Evolutionary conservation across 1,284 basidiomycete genomes (phyloP), one percentile per base, ranked within the genome.

Genomic region (Marasmius oreades): DNA sequence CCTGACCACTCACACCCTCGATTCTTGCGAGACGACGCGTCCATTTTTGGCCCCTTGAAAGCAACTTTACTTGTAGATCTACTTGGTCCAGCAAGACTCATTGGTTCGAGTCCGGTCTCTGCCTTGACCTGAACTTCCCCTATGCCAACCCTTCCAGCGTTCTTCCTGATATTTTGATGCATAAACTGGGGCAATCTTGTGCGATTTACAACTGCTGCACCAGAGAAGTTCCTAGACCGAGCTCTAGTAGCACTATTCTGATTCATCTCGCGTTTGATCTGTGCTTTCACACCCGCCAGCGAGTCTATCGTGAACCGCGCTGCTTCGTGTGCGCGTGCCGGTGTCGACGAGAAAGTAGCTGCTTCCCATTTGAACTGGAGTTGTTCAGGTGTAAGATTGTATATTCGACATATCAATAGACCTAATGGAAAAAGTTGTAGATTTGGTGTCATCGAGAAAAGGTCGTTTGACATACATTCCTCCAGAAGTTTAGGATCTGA

Each of bases 361-460:
- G 79, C 85, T 67, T 93, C 86, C 79, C 87, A 86, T 67, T 89
- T 90, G 69, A 75, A 92, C 55, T 74, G 78, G n/a, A 93, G 76
- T 47, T 77, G 68, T 22, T 84, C 75, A 24, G 84, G 77, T 23
- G 73, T 64, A 34, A 87, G 55, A 57, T 81, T 80, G 72, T 85
- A 89, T 60, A 81, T 80, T 62, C 80, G 73, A 67, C 90, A 92
- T 56, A 92, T 74, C 20, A 76, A 74, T 23, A 80, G 72, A 62
- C 88, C 89, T 92, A 60, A 28, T 18, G 28, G 18, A 33, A 34
- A 52, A 22, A 54, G 26, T 57, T 31, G 16, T 45, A 48, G 24
- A 48, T 37, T 2, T 34, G 37, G 28, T 14, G 31, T 26, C n/a
- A n/a, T 8, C 23, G 23, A 33, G 33, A 43, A 6, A 26, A 31